Evolutionary conservation across 1,284 basidiomycete species (phyloP).

Genomic region (Ganoderma resinaceum): DNA sequence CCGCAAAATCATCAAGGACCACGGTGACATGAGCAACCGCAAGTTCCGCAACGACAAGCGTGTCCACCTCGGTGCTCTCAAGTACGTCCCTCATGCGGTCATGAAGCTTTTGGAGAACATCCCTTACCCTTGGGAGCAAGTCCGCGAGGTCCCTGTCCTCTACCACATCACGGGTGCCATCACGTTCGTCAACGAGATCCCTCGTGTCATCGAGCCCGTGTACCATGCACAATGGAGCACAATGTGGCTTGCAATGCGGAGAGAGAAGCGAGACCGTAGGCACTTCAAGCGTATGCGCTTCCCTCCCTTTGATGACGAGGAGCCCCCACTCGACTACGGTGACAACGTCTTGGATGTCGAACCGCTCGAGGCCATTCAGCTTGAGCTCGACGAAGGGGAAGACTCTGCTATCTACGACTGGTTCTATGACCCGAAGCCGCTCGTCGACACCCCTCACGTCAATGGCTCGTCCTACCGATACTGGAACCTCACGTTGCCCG

Average conservation of each 20-base stretch:
- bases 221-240: conserved; percentile 99
- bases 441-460: conserved; percentile 87
- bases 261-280: conserved; percentile 98
- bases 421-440: conserved; percentile 98
- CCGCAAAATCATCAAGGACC: conserved; percentile 97
- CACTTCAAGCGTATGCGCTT: conserved; percentile 99
- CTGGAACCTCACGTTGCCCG: conserved; percentile 91
- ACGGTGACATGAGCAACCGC: conserved; percentile 96
- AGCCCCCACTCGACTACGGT: conserved; percentile 97
- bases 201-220: conserved; percentile 95
- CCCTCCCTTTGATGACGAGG: conserved; percentile 99
- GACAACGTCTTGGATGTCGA: conserved; percentile 99
- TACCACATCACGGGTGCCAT: conserved; percentile 99
- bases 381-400: conserved; percentile 95
- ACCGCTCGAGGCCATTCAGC: conserved; percentile 96
- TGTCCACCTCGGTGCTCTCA: conserved; percentile 96
- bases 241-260: conserved; percentile 99
- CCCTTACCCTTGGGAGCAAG: conserved; percentile 99
- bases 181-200: conserved; percentile 99
- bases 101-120: conserved; percentile 99
- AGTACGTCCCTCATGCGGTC: conserved; percentile 99
- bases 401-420: conserved; percentile 96
- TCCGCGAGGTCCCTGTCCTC: conserved; percentile 94
- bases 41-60: conserved; percentile 99
- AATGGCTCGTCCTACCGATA: conserved; percentile 95